These are phyloP conservation scores for Fusarium protoensiforme DNA, from an alignment of 2,329 filamentous ascomycete genomes.

Conservation along the genomic window DNA sequence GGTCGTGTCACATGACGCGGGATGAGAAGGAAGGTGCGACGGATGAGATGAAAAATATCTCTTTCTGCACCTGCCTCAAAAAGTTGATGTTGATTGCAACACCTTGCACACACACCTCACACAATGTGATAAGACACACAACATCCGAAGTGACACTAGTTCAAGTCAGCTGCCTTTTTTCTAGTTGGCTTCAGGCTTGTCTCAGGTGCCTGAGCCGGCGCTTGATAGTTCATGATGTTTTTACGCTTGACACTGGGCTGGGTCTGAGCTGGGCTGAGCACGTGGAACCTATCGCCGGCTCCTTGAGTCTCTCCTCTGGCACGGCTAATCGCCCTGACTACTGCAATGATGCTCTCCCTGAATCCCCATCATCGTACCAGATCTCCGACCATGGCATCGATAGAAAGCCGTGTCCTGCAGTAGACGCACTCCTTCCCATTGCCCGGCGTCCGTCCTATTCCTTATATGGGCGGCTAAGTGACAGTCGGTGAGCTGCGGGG, in stretches of 20 bases:
- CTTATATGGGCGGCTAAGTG: not conserved
- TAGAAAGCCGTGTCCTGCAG: not conserved
- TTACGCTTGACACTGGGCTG: not conserved
- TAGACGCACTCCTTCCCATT: not conserved
- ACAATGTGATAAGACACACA: not conserved
- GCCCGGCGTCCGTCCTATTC: not conserved
- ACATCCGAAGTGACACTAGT: not conserved
- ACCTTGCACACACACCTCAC: not conserved
- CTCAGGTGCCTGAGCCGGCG: not conserved
- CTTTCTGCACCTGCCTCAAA: not conserved
- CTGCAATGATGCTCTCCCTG: not conserved
- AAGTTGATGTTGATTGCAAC: not conserved
- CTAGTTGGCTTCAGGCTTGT: not conserved
- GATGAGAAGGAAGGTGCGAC: not conserved
- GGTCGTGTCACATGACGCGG: conserved; percentile 27
- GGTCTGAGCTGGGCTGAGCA: not conserved
- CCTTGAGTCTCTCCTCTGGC: not conserved
- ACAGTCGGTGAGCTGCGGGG: not conserved
- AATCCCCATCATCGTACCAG: not conserved
- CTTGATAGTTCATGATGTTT: not conserved
- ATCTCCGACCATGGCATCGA: not conserved
- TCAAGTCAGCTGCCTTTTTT: not conserved
- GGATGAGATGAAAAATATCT: not conserved
- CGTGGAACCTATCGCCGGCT: not conserved
- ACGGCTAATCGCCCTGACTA: not conserved